Percentiles rank a stretch among this genome's conserved stretches.
phyloP scores from a whole-genome alignment of 352 stramenopile species.

The Pythium dissimile region DNA sequence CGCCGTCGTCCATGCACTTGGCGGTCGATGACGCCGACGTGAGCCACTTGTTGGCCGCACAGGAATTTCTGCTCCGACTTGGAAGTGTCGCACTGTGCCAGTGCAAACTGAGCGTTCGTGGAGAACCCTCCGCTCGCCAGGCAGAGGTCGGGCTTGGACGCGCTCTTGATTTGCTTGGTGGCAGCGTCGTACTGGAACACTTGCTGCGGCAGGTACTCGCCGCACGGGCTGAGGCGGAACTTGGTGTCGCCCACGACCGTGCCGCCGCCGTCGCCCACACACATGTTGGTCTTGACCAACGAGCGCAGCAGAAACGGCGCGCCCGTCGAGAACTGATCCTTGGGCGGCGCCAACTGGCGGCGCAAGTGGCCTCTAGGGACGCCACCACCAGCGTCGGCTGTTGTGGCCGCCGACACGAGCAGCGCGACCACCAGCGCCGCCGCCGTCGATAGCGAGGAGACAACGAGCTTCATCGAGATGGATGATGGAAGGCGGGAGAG shows the following conservation, averaged over 20 bases:
- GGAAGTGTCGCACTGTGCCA: neutral
- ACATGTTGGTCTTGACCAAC: neutral
- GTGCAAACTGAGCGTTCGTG: neutral
- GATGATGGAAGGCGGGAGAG: no score
- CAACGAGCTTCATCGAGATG: no score
- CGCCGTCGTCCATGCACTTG: neutral
- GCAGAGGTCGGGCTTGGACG: neutral
- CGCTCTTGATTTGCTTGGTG: slow-evolving; percentile 4
- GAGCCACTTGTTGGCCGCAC: neutral
- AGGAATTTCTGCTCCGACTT: neutral
- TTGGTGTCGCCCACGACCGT: neutral
- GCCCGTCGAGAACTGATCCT: neutral
- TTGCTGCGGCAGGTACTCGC: neutral
- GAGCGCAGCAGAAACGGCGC: neutral
- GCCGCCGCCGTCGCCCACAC: neutral
- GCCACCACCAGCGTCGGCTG: no score
- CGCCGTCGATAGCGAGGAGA: no score
- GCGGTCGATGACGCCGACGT: neutral
- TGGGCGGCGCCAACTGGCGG: no score
- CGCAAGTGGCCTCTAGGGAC: no score
- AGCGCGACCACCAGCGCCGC: no score
- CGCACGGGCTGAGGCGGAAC: neutral
- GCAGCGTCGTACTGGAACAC: neutral
- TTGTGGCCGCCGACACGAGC: no score
- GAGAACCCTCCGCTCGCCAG: neutral